These are phyloP conservation scores for Chlorella vulgaris DNA, from an alignment of 139 green algal genomes.

Conservation along the genomic window DNA sequence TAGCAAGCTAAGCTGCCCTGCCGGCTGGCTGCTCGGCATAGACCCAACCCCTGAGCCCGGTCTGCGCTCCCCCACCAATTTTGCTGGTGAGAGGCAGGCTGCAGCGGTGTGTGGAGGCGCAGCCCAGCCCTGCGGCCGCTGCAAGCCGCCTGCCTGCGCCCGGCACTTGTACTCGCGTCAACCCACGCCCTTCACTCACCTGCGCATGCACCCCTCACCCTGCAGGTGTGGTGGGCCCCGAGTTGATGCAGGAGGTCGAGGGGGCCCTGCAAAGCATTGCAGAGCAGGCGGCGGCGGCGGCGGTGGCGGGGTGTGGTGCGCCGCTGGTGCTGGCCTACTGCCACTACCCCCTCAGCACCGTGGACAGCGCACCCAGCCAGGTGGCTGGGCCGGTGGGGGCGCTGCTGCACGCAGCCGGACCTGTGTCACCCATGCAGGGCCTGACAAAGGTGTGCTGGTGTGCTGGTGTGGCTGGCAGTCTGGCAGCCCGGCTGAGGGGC, in stretches of 20 bases:
- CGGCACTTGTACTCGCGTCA: no score
- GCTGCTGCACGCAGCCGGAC: constrained; percentile 10
- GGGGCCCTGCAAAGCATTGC: neutral
- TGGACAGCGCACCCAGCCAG: constrained; percentile 36
- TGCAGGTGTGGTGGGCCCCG: constrained; percentile 17
- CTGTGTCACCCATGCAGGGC: constrained; percentile 13
- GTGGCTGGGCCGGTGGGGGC: neutral
- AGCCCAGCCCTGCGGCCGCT: no score
- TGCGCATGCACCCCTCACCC: no score
- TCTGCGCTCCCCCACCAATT: constrained; percentile 69
- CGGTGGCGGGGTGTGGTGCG: neutral
- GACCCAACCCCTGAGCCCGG: constrained; percentile 62
- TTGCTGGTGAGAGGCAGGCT: constrained; percentile 47
- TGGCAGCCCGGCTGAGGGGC: no score
- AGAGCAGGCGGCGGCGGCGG: neutral
- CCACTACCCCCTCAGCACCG: constrained; percentile 67
- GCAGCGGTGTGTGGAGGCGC: neutral
- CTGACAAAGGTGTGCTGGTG: constrained; percentile 1
- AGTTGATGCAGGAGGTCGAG: constrained; percentile 23
- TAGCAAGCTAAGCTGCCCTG: constrained; percentile 7
- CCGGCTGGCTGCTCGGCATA: constrained; percentile 56
- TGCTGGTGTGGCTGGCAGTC: neutral
- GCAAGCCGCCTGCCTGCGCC: no score
- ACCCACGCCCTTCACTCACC: no score
- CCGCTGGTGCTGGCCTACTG: constrained; percentile 57